Evolutionary conservation across 2,329 filamentous ascomycete species (phyloP).

Genomic region (Penicillium verrucosum): DNA sequence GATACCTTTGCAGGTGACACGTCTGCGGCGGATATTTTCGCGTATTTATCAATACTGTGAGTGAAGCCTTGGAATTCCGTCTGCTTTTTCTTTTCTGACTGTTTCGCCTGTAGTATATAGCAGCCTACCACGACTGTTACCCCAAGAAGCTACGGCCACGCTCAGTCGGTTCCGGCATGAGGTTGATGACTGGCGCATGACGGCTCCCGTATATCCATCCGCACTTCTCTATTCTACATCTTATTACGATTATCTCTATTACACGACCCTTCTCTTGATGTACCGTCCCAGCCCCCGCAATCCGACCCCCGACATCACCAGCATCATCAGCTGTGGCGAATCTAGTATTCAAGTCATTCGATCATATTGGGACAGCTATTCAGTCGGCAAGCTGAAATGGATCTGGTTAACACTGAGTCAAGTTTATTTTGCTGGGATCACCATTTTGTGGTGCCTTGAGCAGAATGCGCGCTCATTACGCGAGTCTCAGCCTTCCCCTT

Average conservation of each 20-base stretch:
- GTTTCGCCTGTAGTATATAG: conserved; percentile 32
- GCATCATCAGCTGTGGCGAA: conserved; percentile 39
- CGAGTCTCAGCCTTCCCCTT: conserved; percentile 29
- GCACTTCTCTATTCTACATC: conserved; percentile 41
- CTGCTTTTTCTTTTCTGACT: neutral
- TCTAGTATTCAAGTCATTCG: conserved; percentile 40
- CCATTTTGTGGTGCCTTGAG: conserved; percentile 41
- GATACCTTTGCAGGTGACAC: conserved; percentile 38
- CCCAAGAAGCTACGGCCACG: conserved; percentile 26
- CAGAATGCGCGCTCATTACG: conserved; percentile 37
- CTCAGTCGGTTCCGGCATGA: conserved; percentile 36
- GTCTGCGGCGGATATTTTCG: conserved; percentile 38
- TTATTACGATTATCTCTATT: conserved; percentile 42
- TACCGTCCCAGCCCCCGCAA: conserved; percentile 40
- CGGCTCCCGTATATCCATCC: conserved; percentile 35
- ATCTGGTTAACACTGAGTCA: conserved; percentile 42
- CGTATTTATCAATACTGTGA: conserved; percentile 40
- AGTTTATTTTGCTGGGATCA: conserved; percentile 40
- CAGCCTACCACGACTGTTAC: conserved; percentile 30
- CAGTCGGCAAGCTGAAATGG: conserved; percentile 41
- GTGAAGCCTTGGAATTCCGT: conserved; percentile 3
- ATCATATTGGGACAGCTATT: conserved; percentile 42
- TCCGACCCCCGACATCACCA: conserved; percentile 35
- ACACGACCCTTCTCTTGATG: conserved; percentile 39
- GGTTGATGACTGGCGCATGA: conserved; percentile 39